These are phyloP conservation scores for Aspergillus fumigatus DNA, from an alignment of 2,329 filamentous ascomycete species.

Conservation along the genomic window DNA sequence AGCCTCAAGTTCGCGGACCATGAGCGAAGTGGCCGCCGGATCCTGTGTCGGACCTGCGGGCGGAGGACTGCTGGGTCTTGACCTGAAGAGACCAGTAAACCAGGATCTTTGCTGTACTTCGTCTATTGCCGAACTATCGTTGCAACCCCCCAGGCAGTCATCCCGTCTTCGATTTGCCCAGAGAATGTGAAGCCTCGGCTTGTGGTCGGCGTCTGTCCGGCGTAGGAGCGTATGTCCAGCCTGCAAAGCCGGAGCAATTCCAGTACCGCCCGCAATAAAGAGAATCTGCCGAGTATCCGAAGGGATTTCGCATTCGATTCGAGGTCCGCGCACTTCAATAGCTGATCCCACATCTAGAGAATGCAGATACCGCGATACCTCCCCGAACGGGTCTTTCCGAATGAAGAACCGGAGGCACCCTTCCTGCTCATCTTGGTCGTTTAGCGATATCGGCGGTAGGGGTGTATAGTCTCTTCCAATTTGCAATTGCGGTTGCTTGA, in stretches of 20 bases:
- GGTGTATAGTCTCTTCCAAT: slow-evolving; percentile 91
- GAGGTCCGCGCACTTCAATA: slow-evolving; percentile 75
- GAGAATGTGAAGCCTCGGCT: slow-evolving; percentile 62
- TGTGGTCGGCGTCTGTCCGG: slow-evolving; percentile 23
- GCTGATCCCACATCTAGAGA: slow-evolving; percentile 57
- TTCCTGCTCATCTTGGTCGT: slow-evolving; percentile 18
- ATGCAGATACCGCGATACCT: slow-evolving; percentile 79
- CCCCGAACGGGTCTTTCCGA: slow-evolving; percentile 70
- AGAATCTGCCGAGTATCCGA: slow-evolving; percentile 58
- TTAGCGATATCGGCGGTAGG: slow-evolving; percentile 47
- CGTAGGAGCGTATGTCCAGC: slow-evolving; percentile 58
- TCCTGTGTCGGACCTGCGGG: not conserved
- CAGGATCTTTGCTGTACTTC: slow-evolving; percentile 19
- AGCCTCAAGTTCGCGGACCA: slow-evolving; percentile 60
- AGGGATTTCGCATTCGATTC: slow-evolving; percentile 62
- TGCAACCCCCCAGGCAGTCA: slow-evolving; percentile 61
- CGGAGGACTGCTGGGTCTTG: slow-evolving; percentile 5
- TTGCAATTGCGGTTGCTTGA: slow-evolving; percentile 91
- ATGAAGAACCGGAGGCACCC: slow-evolving; percentile 67
- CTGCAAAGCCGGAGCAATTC: slow-evolving; percentile 85
- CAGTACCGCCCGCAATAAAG: slow-evolving; percentile 88
- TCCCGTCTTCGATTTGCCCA: slow-evolving; percentile 72
- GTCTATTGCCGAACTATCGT: slow-evolving; percentile 38
- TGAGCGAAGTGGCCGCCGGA: slow-evolving; percentile 21
- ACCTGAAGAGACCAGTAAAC: slow-evolving; percentile 27